A percentile compares a stretch with the other conserved stretches of the same genome.
Evolutionary conservation across 805 yeast genomes (phyloP).

Genomic region (Ogataea nitratoaversa): DNA sequence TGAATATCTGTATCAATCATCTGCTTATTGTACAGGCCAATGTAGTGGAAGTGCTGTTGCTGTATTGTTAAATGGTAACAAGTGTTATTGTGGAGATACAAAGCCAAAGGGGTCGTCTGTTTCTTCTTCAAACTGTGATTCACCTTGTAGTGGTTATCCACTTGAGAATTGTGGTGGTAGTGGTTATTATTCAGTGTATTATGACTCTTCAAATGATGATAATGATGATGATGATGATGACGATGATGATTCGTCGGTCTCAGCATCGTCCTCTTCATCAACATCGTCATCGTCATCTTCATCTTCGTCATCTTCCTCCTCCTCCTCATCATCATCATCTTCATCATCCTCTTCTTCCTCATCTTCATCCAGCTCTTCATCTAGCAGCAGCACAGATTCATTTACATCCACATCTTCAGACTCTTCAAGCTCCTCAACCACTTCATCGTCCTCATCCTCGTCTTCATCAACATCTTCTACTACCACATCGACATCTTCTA

Average conservation of each 20-base stretch:
- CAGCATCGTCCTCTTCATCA: conserved; percentile 10
- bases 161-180: conserved; percentile 57
- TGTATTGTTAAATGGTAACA: conserved; percentile 47
- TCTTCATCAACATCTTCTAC: conserved; percentile 1
- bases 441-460: conserved; percentile 21
- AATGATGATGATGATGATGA: too few species aligned
- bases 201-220: conserved; percentile 21
- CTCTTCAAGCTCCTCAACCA: conserved; percentile 12
- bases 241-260: conserved; percentile 3
- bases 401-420: conserved; percentile 17
- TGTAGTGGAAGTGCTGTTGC: conserved; percentile 48
- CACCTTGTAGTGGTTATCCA: conserved; percentile 58
- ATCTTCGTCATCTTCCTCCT: conserved; percentile 15
- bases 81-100: conserved; percentile 65
- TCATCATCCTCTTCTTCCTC: conserved; percentile 13
- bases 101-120: conserved; percentile 29
- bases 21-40: conserved; percentile 50
- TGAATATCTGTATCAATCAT: conserved; percentile 54
- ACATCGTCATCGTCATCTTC: conserved; percentile 17
- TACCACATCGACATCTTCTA: too few species aligned
- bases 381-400: too few species aligned
- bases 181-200: conserved; percentile 46
- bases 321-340: conserved; percentile 11
- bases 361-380: conserved; percentile 10
- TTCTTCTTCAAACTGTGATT: conserved; percentile 37